phyloP scores from a whole-genome alignment of 495 filamentous ascomycete genomes.

The Penicillium manginii region DNA sequence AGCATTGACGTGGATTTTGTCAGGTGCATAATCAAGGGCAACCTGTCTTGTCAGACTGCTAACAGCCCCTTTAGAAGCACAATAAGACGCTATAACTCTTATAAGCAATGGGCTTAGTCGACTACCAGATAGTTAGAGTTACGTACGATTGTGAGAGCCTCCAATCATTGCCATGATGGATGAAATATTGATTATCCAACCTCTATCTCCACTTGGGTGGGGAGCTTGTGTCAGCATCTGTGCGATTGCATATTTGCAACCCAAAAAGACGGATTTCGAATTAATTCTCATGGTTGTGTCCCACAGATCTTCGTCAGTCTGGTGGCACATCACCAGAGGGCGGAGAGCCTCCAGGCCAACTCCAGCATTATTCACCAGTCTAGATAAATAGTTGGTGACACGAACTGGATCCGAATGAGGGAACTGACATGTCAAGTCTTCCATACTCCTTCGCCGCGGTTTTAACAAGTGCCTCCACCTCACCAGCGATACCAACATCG shows the following conservation, averaged over 20 bases:
- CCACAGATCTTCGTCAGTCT: constrained; percentile 38
- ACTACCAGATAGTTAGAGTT: not conserved
- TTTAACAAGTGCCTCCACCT: not conserved
- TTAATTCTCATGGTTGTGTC: constrained; percentile 50
- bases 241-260: constrained; percentile 47
- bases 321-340: constrained; percentile 31
- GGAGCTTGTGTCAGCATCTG: constrained; percentile 57
- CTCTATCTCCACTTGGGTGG: constrained; percentile 43
- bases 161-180: constrained; percentile 46
- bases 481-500: constrained; percentile 2
- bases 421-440: constrained; percentile 47
- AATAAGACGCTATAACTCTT: constrained; percentile 42
- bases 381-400: constrained; percentile 12
- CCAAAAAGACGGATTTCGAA: constrained; percentile 48
- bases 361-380: constrained; percentile 59
- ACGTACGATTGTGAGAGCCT: constrained; percentile 11
- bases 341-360: constrained; percentile 25
- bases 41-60: constrained; percentile 48
- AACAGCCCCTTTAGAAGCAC: constrained; percentile 54
- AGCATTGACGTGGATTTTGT: constrained; percentile 58
- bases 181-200: constrained; percentile 59
- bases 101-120: not conserved
- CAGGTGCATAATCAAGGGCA: constrained; percentile 51
- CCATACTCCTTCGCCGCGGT: constrained; percentile 26
- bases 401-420: not conserved